Base-by-base conservation (phyloP, 805 yeast genomes). In the Barnettozyma salicaria region DNA sequence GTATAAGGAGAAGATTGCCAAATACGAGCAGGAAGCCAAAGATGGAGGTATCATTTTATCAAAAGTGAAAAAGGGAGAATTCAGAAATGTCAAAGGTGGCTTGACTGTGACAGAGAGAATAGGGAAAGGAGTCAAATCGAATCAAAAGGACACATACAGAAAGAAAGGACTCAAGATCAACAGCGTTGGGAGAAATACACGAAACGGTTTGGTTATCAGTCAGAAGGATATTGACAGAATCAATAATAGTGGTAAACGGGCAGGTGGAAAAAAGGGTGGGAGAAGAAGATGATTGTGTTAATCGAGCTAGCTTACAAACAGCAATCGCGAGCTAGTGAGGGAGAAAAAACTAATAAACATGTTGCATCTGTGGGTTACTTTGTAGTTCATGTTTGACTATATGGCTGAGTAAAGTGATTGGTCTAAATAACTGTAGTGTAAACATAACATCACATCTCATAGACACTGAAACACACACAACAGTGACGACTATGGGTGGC, bases 1-100 rank as follows among this genome's bases (percentile, higher is more conserved):
- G 30, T 72, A 79, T 31, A 60, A 70, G 24, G 56, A 62, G 16
- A 72, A 76, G 45, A 72, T 76, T 14, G 55, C 63, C 18, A 72
- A 72, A 49, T 75, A 68, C 52, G 95, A 85, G 56, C 64, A 69
- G 35, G 88, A 85, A 34, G 97, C 98, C 7, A 72, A 67, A 43
- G 90, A 90, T 14, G 95, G 94, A 5, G 97, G 97, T 11, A 84
- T 90, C 38, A 72, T 92, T n/a, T 64, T 90, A 29, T 77, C 95
- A 4, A 78, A 73, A 50, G 77, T 70, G 19, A 70, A 68, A 49
- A 80, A 78, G 59, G 89, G 87, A 6, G 75, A 80, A 43, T 64
- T 80, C 39, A 67, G 92, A 50, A 67, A 72, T 45, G 62, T 67
- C 31, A 33, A 40, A 12, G 64, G 55, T 47, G 57, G 45, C 46